Percentiles rank a stretch among this genome's conserved stretches.
Conservation (phyloP, 768 basidiomycete species). For the Neoboletus subvelutipes region DNA sequence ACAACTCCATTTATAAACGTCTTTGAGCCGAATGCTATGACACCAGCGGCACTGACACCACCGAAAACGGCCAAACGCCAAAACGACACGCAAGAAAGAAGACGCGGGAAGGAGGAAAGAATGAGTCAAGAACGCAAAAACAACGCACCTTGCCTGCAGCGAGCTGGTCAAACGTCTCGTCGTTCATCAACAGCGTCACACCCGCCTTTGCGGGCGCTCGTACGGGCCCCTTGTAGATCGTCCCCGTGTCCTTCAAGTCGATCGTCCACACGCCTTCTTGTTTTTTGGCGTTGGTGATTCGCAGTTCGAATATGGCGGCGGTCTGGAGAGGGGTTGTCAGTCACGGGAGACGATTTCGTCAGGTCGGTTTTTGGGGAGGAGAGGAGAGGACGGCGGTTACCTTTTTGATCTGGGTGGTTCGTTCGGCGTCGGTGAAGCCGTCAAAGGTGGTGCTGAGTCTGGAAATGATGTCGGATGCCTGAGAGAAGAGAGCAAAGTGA, state of each 20-base stretch:
- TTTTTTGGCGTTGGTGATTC: slow-evolving; percentile 70
- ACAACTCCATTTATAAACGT: not conserved
- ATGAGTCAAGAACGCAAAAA: not conserved
- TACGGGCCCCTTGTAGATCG: slow-evolving; percentile 66
- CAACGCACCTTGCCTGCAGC: slow-evolving; percentile 65
- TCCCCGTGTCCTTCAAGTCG: slow-evolving; percentile 84
- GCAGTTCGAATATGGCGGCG: slow-evolving; percentile 85
- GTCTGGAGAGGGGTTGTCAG: slow-evolving; percentile 42
- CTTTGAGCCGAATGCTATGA: not conserved
- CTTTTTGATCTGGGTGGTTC: slow-evolving; percentile 72
- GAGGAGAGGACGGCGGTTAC: slow-evolving; percentile 23
- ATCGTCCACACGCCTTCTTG: slow-evolving; percentile 85
- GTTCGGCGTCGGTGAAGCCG: slow-evolving; percentile 58
- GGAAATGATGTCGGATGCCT: slow-evolving; percentile 71
- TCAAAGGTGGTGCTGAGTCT: slow-evolving; percentile 53
- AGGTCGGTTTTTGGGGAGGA: not conserved
- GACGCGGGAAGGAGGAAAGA: not conserved
- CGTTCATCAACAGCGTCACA: slow-evolving; percentile 76
- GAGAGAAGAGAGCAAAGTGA: not conserved
- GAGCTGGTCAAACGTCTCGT: slow-evolving; percentile 72
- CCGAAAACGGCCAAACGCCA: not conserved
- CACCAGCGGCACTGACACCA: not conserved
- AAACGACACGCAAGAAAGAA: not conserved
- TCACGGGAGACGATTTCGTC: not conserved
- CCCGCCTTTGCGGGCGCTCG: slow-evolving; percentile 62